These are phyloP conservation scores for Dichotomopilus funicola DNA, from an alignment of 2,329 filamentous ascomycete species.

Conservation along the genomic window DNA sequence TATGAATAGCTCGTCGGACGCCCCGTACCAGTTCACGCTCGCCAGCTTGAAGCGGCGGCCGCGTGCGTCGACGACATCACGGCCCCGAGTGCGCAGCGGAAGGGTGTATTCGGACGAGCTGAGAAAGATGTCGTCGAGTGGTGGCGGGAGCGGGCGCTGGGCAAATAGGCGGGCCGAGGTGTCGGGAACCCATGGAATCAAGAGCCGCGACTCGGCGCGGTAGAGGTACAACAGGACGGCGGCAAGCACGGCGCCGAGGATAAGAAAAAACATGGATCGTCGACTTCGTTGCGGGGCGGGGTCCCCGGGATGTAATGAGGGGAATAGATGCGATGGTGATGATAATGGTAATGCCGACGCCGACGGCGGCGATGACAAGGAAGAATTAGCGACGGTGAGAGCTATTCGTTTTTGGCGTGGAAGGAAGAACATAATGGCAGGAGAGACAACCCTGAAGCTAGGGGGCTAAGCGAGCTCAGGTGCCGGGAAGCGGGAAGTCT, in stretches of 20 bases:
- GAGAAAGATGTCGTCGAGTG: slow-evolving; percentile 38
- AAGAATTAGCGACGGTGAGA: background rate
- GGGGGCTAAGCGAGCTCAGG: background rate
- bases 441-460: background rate
- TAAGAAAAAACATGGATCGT: slow-evolving; percentile 32
- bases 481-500: background rate
- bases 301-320: background rate
- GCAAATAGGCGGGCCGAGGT: slow-evolving; percentile 40
- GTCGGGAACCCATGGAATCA: slow-evolving; percentile 45
- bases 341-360: background rate
- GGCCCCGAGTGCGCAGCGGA: slow-evolving; percentile 53
- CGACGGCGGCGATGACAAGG: too few relatives aligned
- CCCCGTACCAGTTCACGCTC: slow-evolving; percentile 66
- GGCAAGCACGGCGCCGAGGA: slow-evolving; percentile 32
- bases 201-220: slow-evolving; percentile 39
- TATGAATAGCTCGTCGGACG: slow-evolving; percentile 59
- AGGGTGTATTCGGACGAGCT: slow-evolving; percentile 39
- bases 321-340: background rate
- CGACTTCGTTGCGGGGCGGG: background rate
- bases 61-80: slow-evolving; percentile 52
- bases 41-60: slow-evolving; percentile 55
- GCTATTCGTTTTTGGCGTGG: background rate
- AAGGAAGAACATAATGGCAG: background rate
- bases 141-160: slow-evolving; percentile 42
- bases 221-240: slow-evolving; percentile 39